Evolutionary conservation across 2,329 filamentous ascomycete species (phyloP), one percentile per base, ranked within the genome.

Genomic region (Leptographium wingfieldii): DNA sequence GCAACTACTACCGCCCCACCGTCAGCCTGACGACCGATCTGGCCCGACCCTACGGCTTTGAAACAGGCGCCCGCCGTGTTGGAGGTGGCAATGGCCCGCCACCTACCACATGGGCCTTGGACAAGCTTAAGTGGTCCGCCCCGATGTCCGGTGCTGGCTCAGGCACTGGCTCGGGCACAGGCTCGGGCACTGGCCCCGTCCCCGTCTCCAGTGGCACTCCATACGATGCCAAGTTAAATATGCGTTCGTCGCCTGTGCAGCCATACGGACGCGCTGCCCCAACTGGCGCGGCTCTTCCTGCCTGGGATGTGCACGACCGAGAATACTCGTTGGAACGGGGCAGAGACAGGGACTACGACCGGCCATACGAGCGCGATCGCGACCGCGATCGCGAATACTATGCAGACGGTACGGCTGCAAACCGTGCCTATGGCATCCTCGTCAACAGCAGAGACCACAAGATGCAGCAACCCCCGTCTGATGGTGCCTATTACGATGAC

Each of bases 41-140:
- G 25, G 69, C 68, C 57, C 77, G 76, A 25, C 72, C 71, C 33
- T 77, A 76, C 38, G 70, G 70, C 33, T 78, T 76, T 62, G 74
- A 70, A 22, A 61, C 62, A n/a, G 59, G 61, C 40, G 62, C 74
- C 5, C 57, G 61, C 9, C 60, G 59, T 22, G n/a, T 33, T 1
- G 61, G n/a, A 22, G 58, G 48, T 14, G 56, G 10, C 14, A 51
- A 79, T 38, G 77, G 80, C 0, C 87, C 86, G 2, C 87, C 88
- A 11, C 85, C 85, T 5, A 82, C 84, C 5, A 88, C 83, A 3
- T 77, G 86, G 65, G 87, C 85, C 0, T 83, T 90, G 64, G 87
- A 90, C 66, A 87, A 83, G 71, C 81, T 88, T 63, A 81, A 81
- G 65, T 74, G 59, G 80, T 60, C 67, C 11, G 40, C 49, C 5